These are phyloP conservation scores for Pichia sp. DNA, from an alignment of 1,139 yeast genomes.

Conservation along the genomic window DNA sequence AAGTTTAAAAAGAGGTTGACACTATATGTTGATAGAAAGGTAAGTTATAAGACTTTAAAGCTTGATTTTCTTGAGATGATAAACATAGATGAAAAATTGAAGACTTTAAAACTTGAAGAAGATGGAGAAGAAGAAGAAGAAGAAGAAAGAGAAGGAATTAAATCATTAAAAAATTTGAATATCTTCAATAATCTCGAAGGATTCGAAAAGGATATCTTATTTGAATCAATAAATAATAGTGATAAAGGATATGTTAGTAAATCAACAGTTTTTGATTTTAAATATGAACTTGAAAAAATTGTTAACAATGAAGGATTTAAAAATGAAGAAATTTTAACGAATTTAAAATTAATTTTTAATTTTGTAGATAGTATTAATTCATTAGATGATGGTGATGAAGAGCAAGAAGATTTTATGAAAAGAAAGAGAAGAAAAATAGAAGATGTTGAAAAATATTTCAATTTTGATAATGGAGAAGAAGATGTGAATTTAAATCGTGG, in stretches of 20 bases:
- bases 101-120: not conserved
- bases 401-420: not conserved
- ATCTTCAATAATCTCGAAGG: conserved; percentile 30
- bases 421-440: conserved; percentile 6
- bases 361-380: conserved; percentile 42
- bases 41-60: conserved; percentile 34
- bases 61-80: conserved; percentile 19
- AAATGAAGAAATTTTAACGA: conserved; percentile 56
- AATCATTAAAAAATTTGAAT: conserved; percentile 23
- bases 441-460: conserved; percentile 1
- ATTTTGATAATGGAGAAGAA: conserved; percentile 1
- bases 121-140: not conserved
- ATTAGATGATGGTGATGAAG: conserved; percentile 6
- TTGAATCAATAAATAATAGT: conserved; percentile 21
- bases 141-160: not conserved
- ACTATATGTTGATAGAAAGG: conserved; percentile 44
- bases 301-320: conserved; percentile 38
- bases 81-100: conserved; percentile 8
- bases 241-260: conserved; percentile 21
- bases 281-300: conserved; percentile 44
- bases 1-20: conserved; percentile 44
- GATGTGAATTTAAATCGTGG: conserved; percentile 13
- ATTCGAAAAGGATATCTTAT: conserved; percentile 36
- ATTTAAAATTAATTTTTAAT: conserved; percentile 56
- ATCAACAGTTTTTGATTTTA: conserved; percentile 50